phyloP scores from a whole-genome alignment of 371 early-diverging fungal genomes.

The Zychaea mexicana region DNA sequence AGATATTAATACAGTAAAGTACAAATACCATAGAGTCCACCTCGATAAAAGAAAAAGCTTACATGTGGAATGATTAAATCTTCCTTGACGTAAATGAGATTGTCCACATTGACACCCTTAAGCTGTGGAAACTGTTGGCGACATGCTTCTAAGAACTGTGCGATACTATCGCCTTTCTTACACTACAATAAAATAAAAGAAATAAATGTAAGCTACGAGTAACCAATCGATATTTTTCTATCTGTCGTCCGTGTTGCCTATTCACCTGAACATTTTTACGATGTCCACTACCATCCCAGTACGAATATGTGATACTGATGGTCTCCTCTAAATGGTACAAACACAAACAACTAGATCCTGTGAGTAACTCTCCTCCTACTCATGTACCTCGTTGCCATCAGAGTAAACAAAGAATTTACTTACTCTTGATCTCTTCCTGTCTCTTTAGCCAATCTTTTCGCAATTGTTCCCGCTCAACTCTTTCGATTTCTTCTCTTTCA shows the following conservation, averaged over 20 bases:
- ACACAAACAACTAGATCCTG: constrained; percentile 10
- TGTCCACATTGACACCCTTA: constrained; percentile 82
- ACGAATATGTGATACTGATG: constrained; percentile 87
- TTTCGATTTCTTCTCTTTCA: constrained; percentile 84
- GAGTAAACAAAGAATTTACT: constrained; percentile 2
- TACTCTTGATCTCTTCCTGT: constrained; percentile 80
- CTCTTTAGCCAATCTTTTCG: constrained; percentile 57
- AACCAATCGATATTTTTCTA: background rate
- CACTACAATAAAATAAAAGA: constrained; percentile 52
- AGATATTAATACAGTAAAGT: too few relatives aligned
- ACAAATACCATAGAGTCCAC: too few relatives aligned
- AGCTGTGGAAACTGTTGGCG: constrained; percentile 82
- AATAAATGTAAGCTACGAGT: background rate
- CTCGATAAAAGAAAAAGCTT: too few relatives aligned
- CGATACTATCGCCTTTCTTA: constrained; percentile 89
- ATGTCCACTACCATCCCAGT: constrained; percentile 97
- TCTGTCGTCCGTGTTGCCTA: background rate
- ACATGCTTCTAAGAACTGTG: constrained; percentile 84
- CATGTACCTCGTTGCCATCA: too few relatives aligned
- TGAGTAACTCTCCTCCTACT: constrained; percentile 1
- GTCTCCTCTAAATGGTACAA: constrained; percentile 59
- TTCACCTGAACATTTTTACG: constrained; percentile 78
- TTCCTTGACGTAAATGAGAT: constrained; percentile 92
- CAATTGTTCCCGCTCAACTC: constrained; percentile 68
- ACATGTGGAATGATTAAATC: constrained; percentile 95